Evolutionary conservation across 2,329 filamentous ascomycete genomes (phyloP).

Genomic region (Rutstroemia sp.): DNA sequence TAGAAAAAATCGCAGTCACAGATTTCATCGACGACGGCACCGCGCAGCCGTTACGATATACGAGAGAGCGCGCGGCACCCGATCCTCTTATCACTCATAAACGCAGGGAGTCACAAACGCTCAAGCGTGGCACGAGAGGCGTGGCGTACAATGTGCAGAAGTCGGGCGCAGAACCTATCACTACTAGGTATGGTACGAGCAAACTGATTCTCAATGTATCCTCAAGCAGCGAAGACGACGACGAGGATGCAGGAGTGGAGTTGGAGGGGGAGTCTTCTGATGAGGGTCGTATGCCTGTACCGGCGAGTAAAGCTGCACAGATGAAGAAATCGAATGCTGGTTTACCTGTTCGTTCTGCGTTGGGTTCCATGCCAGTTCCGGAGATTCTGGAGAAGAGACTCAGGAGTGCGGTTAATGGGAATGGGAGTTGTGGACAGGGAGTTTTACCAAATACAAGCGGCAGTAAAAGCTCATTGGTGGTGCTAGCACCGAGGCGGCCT

Average conservation of each 20-base stretch:
- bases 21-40: not conserved
- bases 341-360: too few species aligned
- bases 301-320: too few species aligned
- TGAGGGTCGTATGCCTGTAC: too few species aligned
- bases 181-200: not conserved
- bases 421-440: too few species aligned
- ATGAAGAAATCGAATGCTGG: too few species aligned
- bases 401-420: too few species aligned
- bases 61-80: not conserved
- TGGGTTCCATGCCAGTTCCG: too few species aligned
- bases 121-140: not conserved
- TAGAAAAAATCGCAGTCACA: not conserved
- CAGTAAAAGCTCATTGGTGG: too few species aligned
- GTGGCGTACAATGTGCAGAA: not conserved
- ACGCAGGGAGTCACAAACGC: not conserved
- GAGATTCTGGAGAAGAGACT: too few species aligned
- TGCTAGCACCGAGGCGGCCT: too few species aligned
- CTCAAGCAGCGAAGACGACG: not conserved
- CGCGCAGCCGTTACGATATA: not conserved
- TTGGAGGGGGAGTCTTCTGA: too few species aligned
- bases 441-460: too few species aligned
- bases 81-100: not conserved
- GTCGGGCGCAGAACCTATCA: not conserved
- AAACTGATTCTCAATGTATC: not conserved
- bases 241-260: not conserved